A percentile compares a stretch with the other conserved stretches of the same genome.
phyloP scores from a whole-genome alignment of 306 rosid genomes.

The Cicer cuneatum region DNA sequence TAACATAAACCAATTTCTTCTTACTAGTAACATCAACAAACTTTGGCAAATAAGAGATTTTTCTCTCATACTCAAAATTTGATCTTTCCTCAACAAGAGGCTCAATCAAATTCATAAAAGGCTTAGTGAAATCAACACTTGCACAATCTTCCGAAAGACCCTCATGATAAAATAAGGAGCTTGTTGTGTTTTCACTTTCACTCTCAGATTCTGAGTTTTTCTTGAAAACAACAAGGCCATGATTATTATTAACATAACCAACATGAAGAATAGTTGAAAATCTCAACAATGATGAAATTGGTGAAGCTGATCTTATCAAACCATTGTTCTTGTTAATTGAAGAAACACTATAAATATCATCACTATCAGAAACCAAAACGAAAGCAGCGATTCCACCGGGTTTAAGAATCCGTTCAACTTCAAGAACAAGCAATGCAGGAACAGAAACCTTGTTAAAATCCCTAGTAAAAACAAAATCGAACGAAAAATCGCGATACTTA shows the following conservation, averaged over 20 bases:
- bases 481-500: constrained; percentile 54
- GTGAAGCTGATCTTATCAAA: constrained; percentile 66
- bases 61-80: constrained; percentile 39
- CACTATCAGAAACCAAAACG: constrained; percentile 42
- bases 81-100: constrained; percentile 62
- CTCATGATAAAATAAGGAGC: constrained; percentile 43
- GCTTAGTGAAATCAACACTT: constrained; percentile 54
- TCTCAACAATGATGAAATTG: constrained; percentile 72
- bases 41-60: constrained; percentile 62
- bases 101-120: constrained; percentile 64
- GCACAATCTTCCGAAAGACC: constrained; percentile 67
- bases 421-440: constrained; percentile 78
- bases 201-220: constrained; percentile 54
- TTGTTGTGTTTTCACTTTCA: constrained; percentile 50
- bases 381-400: constrained; percentile 87
- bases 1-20: constrained; percentile 67
- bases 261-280: constrained; percentile 74
- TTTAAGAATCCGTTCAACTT: constrained; percentile 84
- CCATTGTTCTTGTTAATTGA: constrained; percentile 9
- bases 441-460: constrained; percentile 68
- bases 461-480: constrained; percentile 75
- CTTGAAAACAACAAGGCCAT: constrained; percentile 72
- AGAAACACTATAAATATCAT: not conserved
- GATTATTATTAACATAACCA: constrained; percentile 48
- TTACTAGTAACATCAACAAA: constrained; percentile 56